These are phyloP conservation scores for Bothia castanella DNA, from an alignment of 1,284 basidiomycete genomes.

Conservation along the genomic window DNA sequence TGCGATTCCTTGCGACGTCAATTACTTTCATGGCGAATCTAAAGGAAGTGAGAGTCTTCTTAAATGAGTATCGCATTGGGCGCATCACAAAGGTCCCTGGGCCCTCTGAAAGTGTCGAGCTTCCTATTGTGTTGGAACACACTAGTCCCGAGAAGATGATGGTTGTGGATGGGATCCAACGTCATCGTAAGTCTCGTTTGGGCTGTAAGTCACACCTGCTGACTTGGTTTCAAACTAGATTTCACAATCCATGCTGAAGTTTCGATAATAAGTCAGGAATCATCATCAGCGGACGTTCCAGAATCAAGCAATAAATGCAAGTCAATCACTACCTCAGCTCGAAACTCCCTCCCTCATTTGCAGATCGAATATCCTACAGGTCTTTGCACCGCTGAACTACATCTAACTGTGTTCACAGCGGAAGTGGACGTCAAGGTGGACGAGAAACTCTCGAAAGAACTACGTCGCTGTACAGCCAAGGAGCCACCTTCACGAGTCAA, in stretches of 20 bases:
- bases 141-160: slow-evolving; percentile 22
- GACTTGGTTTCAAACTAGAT: no score
- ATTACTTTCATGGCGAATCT: slow-evolving; percentile 93
- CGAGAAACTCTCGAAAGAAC: slow-evolving; percentile 70
- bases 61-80: slow-evolving; percentile 77
- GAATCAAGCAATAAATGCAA: no score
- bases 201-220: no score
- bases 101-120: slow-evolving; percentile 49
- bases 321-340: no score
- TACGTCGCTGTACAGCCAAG: slow-evolving; percentile 94
- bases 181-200: slow-evolving; percentile 16
- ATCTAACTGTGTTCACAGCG: slow-evolving; percentile 78
- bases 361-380: no score
- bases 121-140: slow-evolving; percentile 38
- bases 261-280: no score
- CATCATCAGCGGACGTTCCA: no score
- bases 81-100: slow-evolving; percentile 70
- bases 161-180: slow-evolving; percentile 23
- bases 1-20: slow-evolving; percentile 87
- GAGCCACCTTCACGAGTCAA: slow-evolving; percentile 77
- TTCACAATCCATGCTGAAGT: no score
- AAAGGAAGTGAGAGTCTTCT: slow-evolving; percentile 70
- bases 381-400: no score
- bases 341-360: no score
- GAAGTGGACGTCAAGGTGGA: slow-evolving; percentile 74